Percentiles rank a stretch among this genome's conserved stretches.
Evolutionary conservation across 495 filamentous ascomycete species (phyloP).

Genomic region (Lasiosphaeris hirsuta): DNA sequence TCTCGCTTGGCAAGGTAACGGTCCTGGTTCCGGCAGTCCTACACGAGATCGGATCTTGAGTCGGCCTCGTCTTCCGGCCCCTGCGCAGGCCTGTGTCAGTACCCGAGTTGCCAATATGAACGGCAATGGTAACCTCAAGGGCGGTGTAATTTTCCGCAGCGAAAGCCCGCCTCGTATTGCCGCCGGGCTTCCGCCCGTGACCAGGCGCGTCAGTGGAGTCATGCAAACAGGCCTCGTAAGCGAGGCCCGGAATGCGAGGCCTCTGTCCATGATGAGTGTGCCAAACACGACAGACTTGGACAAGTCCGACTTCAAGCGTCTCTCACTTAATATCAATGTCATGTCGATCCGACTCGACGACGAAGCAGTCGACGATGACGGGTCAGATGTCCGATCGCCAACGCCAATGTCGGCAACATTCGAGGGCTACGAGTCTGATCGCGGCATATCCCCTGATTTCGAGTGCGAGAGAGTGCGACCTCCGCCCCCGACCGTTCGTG

Average conservation of each 20-base stretch:
- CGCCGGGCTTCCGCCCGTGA: constrained; percentile 41
- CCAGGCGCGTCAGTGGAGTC: constrained; percentile 42
- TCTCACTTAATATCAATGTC: constrained; percentile 23
- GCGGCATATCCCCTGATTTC: constrained; percentile 14
- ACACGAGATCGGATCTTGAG: constrained; percentile 50
- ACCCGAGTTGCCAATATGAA: constrained; percentile 19
- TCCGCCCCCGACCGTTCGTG: constrained; percentile 22
- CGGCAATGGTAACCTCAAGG: background rate
- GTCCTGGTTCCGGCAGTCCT: constrained; percentile 23
- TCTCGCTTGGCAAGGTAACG: constrained; percentile 30
- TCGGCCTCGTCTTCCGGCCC: constrained; percentile 71
- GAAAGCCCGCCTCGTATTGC: constrained; percentile 37
- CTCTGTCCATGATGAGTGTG: constrained; percentile 19
- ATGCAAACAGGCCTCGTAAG: constrained; percentile 42
- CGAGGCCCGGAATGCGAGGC: constrained; percentile 43
- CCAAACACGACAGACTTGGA: constrained; percentile 8
- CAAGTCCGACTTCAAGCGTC: constrained; percentile 10
- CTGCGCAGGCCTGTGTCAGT: constrained; percentile 59
- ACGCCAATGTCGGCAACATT: constrained; percentile 5
- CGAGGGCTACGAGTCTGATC: constrained; percentile 18
- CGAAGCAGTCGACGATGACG: constrained; percentile 7
- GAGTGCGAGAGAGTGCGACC: constrained; percentile 10
- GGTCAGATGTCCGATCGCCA: constrained; percentile 2
- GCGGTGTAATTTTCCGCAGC: constrained; percentile 17
- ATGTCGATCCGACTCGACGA: constrained; percentile 11